These are phyloP conservation scores for Coemansia sp. DNA, from an alignment of 192 early-diverging fungal species.

Conservation along the genomic window DNA sequence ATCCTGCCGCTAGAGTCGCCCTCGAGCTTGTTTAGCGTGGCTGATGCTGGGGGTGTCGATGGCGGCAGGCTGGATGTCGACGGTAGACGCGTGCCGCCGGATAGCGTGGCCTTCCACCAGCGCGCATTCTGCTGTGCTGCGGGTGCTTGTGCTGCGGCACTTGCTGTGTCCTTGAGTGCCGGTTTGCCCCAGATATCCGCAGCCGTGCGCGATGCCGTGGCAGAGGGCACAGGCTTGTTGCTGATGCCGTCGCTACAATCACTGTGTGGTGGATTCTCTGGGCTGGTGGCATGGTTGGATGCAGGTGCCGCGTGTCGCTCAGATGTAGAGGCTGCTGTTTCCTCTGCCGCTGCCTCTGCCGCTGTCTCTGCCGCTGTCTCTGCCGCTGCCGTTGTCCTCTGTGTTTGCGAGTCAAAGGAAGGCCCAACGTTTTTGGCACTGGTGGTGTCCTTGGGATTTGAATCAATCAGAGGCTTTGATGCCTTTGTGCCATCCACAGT, in stretches of 20 bases:
- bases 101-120: constrained; percentile 45
- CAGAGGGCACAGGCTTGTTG: not conserved
- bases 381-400: not conserved
- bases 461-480: no score
- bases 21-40: not conserved
- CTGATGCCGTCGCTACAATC: not conserved
- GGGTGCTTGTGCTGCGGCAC: not conserved
- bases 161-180: constrained; percentile 4
- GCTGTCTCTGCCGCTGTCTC: not conserved
- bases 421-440: no score
- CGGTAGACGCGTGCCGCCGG: not conserved
- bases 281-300: not conserved
- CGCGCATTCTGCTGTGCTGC: constrained; percentile 15
- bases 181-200: constrained; percentile 1
- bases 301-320: not conserved
- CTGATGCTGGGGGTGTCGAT: not conserved
- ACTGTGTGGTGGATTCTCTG: not conserved
- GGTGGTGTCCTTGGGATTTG: no score
- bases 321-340: not conserved
- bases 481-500: not conserved
- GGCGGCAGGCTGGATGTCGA: not conserved
- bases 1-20: not conserved
- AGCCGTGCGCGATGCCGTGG: not conserved
- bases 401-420: not conserved
- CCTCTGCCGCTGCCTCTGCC: not conserved